Evolutionary conservation across 192 early-diverging fungal genomes (phyloP), one percentile per base, ranked within the genome.

Genomic region (Phlyctochytrium arcticum): DNA sequence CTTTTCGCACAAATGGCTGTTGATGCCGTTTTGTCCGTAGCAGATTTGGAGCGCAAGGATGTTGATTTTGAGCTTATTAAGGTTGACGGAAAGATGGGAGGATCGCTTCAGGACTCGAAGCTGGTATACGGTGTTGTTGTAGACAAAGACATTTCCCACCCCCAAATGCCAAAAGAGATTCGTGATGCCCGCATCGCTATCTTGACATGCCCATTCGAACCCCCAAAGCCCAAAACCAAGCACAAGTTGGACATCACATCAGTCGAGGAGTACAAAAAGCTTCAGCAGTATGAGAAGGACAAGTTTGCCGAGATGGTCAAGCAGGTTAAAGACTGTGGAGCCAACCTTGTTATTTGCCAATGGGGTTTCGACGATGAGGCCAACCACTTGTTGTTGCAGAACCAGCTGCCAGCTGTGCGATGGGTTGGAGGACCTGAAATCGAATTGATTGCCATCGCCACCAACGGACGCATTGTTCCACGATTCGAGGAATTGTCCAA

Each of bases 341-440:
- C 97, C 51, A 99, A 96, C 79, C 70, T 98, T 47, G 97, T 98
- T 42, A 92, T 96, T 48, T 99, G 97, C 82, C 97, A 99, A 75
- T 99, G 97, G 97, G 97, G 97, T 54, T 99, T 99, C 68, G 97
- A 99, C 78, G 97, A 99, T 69, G 97, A 99, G 75, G 97, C 97
- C 44, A 99, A 99, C 82, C 96, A 98, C 72, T 81, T 99, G 78
- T 80, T 99, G 56, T 80, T 98, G 79, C 97, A 99, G 77, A 94
- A 97, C 79, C 63, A 96, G 72, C 82, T 99, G 46, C 98, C 98
- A 32, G 93, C 94, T 60, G 93, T 98, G 53, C 88, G 98, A 67
- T 99, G 98, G 98, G 96, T 99, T 37, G 98, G 98, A 57, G 98
- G 98, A 30, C 96, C 96, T 15, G 98, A 99, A 77, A 92, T 99